Conservation (phyloP, 306 rosid species). For the Pterocarpus santalinus region DNA sequence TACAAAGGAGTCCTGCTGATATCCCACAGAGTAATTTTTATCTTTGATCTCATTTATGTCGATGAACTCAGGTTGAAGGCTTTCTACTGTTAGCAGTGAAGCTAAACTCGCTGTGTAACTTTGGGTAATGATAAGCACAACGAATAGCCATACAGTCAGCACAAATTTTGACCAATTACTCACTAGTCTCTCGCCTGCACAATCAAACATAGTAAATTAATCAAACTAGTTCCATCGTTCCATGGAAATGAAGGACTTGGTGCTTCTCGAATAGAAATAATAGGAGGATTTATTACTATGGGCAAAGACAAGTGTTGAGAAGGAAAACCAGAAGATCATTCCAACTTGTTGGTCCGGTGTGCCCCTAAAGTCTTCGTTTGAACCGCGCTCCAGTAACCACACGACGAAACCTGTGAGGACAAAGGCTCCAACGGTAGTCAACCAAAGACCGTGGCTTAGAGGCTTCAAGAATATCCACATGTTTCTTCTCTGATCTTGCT, state of each 20-base stretch:
- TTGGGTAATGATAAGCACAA: constrained; percentile 58
- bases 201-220: not conserved
- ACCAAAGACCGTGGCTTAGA: constrained; percentile 53
- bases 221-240: not conserved
- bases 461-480: constrained; percentile 63
- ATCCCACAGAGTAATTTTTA: too few species aligned
- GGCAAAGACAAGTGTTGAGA: constrained; percentile 56
- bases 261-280: too few species aligned
- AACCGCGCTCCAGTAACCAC: constrained; percentile 52
- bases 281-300: constrained; percentile 44
- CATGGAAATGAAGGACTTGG: too few species aligned
- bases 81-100: constrained; percentile 49
- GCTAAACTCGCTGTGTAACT: constrained; percentile 62
- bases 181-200: constrained; percentile 46
- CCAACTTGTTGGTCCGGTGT: constrained; percentile 38
- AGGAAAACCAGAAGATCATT: constrained; percentile 54
- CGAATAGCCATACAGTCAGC: constrained; percentile 56
- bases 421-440: constrained; percentile 41
- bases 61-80: constrained; percentile 43
- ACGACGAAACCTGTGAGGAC: constrained; percentile 46
- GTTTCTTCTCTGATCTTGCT: constrained; percentile 28
- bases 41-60: constrained; percentile 31
- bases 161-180: constrained; percentile 49
- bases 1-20: constrained; percentile 12
- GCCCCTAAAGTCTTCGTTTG: constrained; percentile 44